Conservation (phyloP, 345 rosid genomes). For the Melaleuca quinquenervia region DNA sequence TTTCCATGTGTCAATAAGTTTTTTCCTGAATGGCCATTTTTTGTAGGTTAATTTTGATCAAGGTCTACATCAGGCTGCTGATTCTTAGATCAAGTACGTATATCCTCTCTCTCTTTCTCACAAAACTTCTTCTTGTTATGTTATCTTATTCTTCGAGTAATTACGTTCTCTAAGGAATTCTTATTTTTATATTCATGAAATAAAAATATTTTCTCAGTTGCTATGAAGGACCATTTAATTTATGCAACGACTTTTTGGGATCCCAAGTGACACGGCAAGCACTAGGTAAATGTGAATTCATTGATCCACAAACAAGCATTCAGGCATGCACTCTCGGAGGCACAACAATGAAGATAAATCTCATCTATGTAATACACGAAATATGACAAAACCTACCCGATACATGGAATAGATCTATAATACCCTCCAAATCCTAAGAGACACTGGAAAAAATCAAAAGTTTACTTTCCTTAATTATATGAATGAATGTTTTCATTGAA, state of each 20-base stretch:
- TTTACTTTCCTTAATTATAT: too few species aligned
- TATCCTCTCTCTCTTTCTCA: not conserved
- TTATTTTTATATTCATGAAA: not conserved
- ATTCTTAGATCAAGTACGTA: not conserved
- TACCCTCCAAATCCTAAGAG: not conserved
- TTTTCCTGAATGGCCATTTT: not conserved
- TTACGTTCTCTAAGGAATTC: too few species aligned
- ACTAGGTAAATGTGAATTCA: not conserved
- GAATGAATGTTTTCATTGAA: too few species aligned
- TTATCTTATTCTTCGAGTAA: too few species aligned
- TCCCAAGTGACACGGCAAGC: not conserved
- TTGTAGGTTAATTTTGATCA: not conserved
- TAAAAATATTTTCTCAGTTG: not conserved
- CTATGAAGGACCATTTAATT: not conserved
- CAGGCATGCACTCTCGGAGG: not conserved
- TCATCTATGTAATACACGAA: accelerated
- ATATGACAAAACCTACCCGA: not conserved
- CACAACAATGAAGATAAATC: not conserved
- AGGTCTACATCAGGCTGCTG: not conserved
- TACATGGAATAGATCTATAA: not conserved
- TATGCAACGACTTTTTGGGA: not conserved
- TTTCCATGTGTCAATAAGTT: not conserved
- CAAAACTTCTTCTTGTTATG: not conserved
- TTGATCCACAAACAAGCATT: not conserved
- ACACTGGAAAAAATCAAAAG: too few species aligned